Base-by-base conservation (phyloP, 75 land plant species). In the Sequoia sempervirens region DNA sequence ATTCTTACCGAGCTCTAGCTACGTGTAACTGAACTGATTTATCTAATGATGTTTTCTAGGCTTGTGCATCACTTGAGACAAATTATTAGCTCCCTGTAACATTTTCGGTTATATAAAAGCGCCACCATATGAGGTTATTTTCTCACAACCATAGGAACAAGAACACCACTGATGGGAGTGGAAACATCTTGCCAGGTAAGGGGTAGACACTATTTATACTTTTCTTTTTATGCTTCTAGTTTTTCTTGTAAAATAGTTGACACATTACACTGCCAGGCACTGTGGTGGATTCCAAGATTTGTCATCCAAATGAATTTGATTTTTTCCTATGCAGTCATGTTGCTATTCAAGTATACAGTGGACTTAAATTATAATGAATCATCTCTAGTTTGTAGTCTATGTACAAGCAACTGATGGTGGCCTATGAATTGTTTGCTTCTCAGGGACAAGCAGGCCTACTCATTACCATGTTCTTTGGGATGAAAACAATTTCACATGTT, bases 381-480 rank as follows among this genome's bases (percentile, higher is more conserved):
- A 10, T 69, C 73, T 10, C 12, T 50, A 50, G 52, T 69, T 37
- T 10, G 30, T 30, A 23, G 23, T 50, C 46, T 14, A 23, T 69
- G 14, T 10, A 69, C 36, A 69, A 69, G 73, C 73, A 69, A 69
- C 73, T 69, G 36, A 69, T 12, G 26, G 14, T 32, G 36, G 36
- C 11, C 36, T 69, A 64, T 41, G 7, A 45, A 10, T 41, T 73
- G 34, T 61, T 50, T 5, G 8, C 7, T 61, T 69, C n/a, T 12
- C 93, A 96, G 99, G 99, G 99, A 30, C 99, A 13, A 96, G 99
- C 81, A 84, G 99, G 45, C 99, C 99, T 32, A 97, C 99, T 54
- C 99, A 96, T 85, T 96, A 96, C 86, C 98, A 96, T 90, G 98
- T 96, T 47, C 93, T 96, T 6, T 96, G 98, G 98, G 98, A 96